These are phyloP conservation scores for Tolypocladium pustulatum DNA, from an alignment of 2,329 filamentous ascomycete genomes.

Conservation along the genomic window DNA sequence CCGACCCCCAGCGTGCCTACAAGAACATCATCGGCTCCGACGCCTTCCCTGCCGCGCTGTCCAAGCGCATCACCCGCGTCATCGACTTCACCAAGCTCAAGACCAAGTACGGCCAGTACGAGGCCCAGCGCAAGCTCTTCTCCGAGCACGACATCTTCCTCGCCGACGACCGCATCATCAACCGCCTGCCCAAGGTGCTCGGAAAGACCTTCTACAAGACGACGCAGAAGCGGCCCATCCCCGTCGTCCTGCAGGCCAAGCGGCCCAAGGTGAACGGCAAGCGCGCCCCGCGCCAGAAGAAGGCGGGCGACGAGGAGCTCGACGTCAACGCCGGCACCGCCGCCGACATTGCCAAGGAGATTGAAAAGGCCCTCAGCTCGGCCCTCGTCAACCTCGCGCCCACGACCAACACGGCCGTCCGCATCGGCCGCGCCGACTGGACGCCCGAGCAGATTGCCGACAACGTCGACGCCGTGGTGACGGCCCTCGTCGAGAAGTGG, in stretches of 20 bases:
- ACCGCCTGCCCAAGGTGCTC: constrained; percentile 61
- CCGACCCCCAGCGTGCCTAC: constrained; percentile 71
- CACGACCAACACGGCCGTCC: constrained; percentile 69
- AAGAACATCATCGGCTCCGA: constrained; percentile 76
- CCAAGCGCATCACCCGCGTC: constrained; percentile 60
- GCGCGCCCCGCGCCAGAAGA: constrained; percentile 47
- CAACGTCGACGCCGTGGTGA: constrained; percentile 66
- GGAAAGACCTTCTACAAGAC: constrained; percentile 90
- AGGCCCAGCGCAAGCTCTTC: constrained; percentile 72
- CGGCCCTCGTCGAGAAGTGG: constrained; percentile 63
- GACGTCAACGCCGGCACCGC: constrained; percentile 40
- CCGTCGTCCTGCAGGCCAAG: constrained; percentile 58
- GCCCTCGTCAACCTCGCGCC: constrained; percentile 73
- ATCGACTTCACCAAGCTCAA: constrained; percentile 73
- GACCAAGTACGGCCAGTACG: constrained; percentile 80
- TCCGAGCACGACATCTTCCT: constrained; percentile 89
- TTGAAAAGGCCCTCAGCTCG: constrained; percentile 65
- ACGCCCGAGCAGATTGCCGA: constrained; percentile 64
- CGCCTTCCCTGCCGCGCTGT: constrained; percentile 57
- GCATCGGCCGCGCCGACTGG: constrained; percentile 68
- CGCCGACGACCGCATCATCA: constrained; percentile 77
- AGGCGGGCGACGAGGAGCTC: constrained; percentile 14
- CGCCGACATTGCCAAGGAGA: constrained; percentile 64
- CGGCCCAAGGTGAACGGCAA: constrained; percentile 51
- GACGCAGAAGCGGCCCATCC: constrained; percentile 75